Percentiles rank a stretch among this genome's conserved stretches.
phyloP scores from a whole-genome alignment of 768 basidiomycete species.

The Rickenella mellea region DNA sequence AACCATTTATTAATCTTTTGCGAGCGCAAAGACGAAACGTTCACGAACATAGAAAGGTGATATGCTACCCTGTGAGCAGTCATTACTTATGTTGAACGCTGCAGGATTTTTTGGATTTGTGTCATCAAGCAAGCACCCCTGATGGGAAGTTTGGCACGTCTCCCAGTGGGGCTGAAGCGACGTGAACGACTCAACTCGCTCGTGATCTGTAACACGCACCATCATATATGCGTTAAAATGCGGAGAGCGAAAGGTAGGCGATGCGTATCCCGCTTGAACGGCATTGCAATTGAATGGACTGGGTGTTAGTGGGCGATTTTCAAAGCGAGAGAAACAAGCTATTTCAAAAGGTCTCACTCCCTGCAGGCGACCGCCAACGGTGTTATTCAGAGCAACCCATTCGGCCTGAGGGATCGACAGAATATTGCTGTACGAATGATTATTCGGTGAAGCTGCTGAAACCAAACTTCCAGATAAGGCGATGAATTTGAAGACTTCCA shows the following conservation, averaged over 20 bases:
- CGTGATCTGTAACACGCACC: constrained; percentile 7
- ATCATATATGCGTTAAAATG: constrained; percentile 22
- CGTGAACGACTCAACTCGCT: constrained; percentile 1
- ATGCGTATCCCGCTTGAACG: constrained; percentile 20
- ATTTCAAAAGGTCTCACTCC: no score
- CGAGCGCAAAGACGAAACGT: background rate
- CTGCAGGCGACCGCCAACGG: no score
- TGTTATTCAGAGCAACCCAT: no score
- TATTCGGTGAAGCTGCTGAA: no score
- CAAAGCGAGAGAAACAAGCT: no score
- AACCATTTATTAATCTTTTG: background rate
- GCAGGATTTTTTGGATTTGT: constrained; percentile 19
- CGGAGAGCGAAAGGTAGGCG: constrained; percentile 14
- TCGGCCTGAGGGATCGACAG: no score
- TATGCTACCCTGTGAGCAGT: constrained; percentile 29
- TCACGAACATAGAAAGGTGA: constrained; percentile 27
- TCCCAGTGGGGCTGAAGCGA: constrained; percentile 38
- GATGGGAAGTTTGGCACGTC: constrained; percentile 34
- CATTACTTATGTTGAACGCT: constrained; percentile 16
- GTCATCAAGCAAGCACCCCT: background rate
- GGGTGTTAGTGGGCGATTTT: no score
- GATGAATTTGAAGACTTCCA: no score
- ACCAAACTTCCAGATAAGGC: no score
- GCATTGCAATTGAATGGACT: constrained; percentile 16
- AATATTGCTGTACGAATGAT: no score